Percentiles rank a stretch among this genome's conserved stretches.
Evolutionary conservation across 2,329 filamentous ascomycete species (phyloP).

Genomic region (Aspergillus luchuensis): DNA sequence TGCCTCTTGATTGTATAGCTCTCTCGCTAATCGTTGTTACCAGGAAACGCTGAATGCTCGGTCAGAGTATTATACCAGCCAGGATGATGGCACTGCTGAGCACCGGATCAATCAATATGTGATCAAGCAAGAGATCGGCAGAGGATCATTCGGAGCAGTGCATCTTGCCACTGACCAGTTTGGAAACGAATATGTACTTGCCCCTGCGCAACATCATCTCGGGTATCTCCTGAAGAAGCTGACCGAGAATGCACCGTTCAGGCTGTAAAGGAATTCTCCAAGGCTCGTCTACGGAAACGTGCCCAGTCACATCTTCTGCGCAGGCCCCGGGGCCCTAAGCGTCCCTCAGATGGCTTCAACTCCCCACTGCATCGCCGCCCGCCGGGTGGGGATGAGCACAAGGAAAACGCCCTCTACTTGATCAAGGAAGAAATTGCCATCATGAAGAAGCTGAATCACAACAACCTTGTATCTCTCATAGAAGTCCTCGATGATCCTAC

Average conservation of each 20-base stretch:
- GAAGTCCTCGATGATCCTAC: conserved; percentile 95
- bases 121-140: conserved; percentile 93
- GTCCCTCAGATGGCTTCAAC: conserved; percentile 61
- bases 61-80: conserved; percentile 82
- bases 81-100: conserved; percentile 76
- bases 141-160: conserved; percentile 92
- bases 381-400: conserved; percentile 53
- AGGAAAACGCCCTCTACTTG: conserved; percentile 74
- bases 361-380: conserved; percentile 65
- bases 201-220: neutral
- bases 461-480: conserved; percentile 87
- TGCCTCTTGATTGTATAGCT: conserved; percentile 4
- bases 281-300: conserved; percentile 82
- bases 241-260: conserved; percentile 39
- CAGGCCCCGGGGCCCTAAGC: conserved; percentile 56
- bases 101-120: conserved; percentile 94
- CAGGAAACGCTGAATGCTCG: conserved; percentile 90
- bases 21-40: neutral
- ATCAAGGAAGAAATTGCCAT: conserved; percentile 97
- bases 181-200: conserved; percentile 81
- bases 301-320: conserved; percentile 86
- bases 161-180: conserved; percentile 88
- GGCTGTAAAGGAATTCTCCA: conserved; percentile 98
- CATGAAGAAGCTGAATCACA: conserved; percentile 97
- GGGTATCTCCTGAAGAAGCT: neutral